Evolutionary conservation across 1,139 yeast species (phyloP), one percentile per base, ranked within the genome.

Genomic region (Debaryomyces sp.): DNA sequence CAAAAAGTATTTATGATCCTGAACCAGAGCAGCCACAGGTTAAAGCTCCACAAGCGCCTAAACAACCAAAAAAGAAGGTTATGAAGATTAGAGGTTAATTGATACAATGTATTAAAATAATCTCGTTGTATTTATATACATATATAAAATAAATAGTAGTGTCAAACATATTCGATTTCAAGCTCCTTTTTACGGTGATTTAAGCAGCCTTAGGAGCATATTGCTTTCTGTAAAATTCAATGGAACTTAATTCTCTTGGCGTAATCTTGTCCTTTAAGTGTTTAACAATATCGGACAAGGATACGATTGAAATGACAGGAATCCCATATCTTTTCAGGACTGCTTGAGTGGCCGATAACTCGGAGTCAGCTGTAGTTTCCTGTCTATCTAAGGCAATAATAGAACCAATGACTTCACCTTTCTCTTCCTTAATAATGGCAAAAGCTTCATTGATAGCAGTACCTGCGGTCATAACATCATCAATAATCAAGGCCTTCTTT

Each of bases 391-490:
- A 80, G 21, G 97, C 96, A 62, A 94, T 89, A 55, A 51, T 85
- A 52, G 91, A 82, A 4, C 96, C 99, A 39, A 83, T 89, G 30
- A 90, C 87, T 21, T 73, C 63, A 46, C 97, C 99, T 39, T 82
- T 75, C 59, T 85, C 94, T 24, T 65, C 73, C 23, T 75, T 75
- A 60, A 94, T 90, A 60, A 94, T 88, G 46, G 80, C 84, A 58
- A 90, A 88, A 0, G 98, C 97, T 70, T 94, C 98, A 61, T 87
- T 88, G 65, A 92, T 91, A 47, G 99, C 99, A 50, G 98, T 94
- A 36, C 99, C 99, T 2, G 99, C 98, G 51, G 98, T 94, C 84
- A 94, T 92, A 44, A 94, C 98, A 62, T 94, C 99, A 68, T 94
- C 99, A 55, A 94, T 90, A 60, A 94, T 87, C 61, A 94, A 75